Evolutionary conservation across 176 grass and related monocot species (phyloP).

Genomic region (Oropetium thomaeum): DNA sequence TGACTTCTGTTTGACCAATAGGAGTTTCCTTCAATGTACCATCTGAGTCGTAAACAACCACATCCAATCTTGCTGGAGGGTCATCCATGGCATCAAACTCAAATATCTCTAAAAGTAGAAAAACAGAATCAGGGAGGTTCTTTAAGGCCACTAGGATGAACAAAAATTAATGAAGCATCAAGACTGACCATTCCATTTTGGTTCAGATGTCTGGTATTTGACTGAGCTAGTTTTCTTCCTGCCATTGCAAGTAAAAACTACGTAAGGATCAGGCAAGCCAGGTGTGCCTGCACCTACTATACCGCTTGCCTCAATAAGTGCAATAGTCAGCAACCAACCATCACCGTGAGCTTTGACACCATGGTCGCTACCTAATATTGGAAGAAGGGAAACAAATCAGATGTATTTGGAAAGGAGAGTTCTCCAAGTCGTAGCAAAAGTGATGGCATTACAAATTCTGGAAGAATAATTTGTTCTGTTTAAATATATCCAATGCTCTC

Average conservation of each 20-base stretch:
- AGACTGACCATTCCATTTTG: constrained; percentile 59
- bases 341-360: constrained; percentile 90
- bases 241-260: constrained; percentile 62
- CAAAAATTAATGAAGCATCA: background rate
- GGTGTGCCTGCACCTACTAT: constrained; percentile 43
- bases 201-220: constrained; percentile 58
- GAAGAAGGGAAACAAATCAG: constrained; percentile 15
- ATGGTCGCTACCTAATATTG: constrained; percentile 80
- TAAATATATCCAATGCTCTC: constrained; percentile 3
- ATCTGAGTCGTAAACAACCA: constrained; percentile 76
- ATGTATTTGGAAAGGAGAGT: constrained; percentile 2
- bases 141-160: background rate
- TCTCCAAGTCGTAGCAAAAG: background rate
- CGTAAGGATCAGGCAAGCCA: constrained; percentile 63
- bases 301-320: constrained; percentile 74
- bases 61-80: constrained; percentile 71
- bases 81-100: constrained; percentile 95
- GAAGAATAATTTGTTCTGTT: background rate
- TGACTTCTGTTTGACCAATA: constrained; percentile 75
- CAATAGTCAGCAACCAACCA: constrained; percentile 94
- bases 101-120: constrained; percentile 70
- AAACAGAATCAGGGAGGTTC: constrained; percentile 29
- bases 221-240: constrained; percentile 72
- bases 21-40: constrained; percentile 50
- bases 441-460: constrained; percentile 12